phyloP scores from a whole-genome alignment of 306 rosid genomes.

The Pachyrhizus erosus region DNA sequence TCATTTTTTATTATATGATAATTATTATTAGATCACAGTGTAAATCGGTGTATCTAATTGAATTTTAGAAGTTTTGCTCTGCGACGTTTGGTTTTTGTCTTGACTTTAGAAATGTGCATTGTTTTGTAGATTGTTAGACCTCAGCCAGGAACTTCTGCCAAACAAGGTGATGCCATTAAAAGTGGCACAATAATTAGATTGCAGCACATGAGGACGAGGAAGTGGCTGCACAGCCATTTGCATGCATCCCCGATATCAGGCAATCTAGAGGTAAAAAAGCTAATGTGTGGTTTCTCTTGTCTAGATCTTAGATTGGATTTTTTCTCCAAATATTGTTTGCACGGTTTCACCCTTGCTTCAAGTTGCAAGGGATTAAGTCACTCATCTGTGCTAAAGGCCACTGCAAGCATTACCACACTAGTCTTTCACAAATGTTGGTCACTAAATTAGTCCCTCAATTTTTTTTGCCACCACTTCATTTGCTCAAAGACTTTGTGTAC shows the following conservation, averaged over 20 bases:
- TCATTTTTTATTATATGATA: not conserved
- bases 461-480: not conserved
- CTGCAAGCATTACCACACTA: not conserved
- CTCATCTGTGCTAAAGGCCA: not conserved
- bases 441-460: no score
- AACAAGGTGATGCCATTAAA: slow-evolving; percentile 86
- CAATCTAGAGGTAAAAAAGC: slow-evolving; percentile 73
- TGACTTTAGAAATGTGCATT: slow-evolving; percentile 19
- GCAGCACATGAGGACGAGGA: slow-evolving; percentile 97
- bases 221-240: slow-evolving; percentile 98
- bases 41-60: not conserved
- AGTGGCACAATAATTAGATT: slow-evolving; percentile 86
- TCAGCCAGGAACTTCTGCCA: slow-evolving; percentile 66
- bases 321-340: not conserved
- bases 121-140: slow-evolving; percentile 79
- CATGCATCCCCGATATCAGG: slow-evolving; percentile 93
- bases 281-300: not conserved
- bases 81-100: slow-evolving; percentile 6
- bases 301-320: not conserved
- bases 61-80: not conserved
- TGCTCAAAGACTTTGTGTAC: not conserved
- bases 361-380: not conserved
- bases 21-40: not conserved
- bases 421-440: no score
- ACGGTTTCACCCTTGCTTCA: not conserved